Percentiles rank a stretch among this genome's conserved stretches.
Evolutionary conservation across 768 basidiomycete species (phyloP).

Genomic region (Suillus subaureus): DNA sequence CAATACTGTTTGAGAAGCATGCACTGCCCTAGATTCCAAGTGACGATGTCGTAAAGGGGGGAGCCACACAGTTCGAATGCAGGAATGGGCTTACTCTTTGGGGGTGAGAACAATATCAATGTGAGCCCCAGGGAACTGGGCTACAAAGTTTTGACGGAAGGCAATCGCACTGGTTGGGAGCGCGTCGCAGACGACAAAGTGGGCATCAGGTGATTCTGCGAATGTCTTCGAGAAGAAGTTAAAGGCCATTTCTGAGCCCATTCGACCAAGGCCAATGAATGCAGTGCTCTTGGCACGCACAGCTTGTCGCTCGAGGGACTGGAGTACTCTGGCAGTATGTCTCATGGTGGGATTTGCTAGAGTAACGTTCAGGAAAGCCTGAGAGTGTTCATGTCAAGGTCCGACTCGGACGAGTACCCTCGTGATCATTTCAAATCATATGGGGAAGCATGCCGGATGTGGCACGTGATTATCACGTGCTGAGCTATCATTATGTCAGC

Average conservation of each 20-base stretch:
- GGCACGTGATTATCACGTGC: conserved; percentile 2
- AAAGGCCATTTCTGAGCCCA: conserved; percentile 86
- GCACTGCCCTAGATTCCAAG: conserved; percentile 53
- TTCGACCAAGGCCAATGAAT: conserved; percentile 86
- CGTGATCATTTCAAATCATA: conserved; percentile 3
- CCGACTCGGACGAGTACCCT: neutral
- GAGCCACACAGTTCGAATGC: conserved; percentile 1
- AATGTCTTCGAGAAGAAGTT: conserved; percentile 82
- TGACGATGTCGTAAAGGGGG: conserved; percentile 15
- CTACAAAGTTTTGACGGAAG: conserved; percentile 58
- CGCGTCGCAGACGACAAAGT: conserved; percentile 81
- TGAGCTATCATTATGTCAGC: conserved; percentile 12
- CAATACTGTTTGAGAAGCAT: conserved; percentile 65
- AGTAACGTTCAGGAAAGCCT: neutral
- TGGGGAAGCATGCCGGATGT: neutral
- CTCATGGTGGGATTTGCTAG: conserved; percentile 58
- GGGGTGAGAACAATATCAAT: conserved; percentile 65
- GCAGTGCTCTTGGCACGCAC: conserved; percentile 56
- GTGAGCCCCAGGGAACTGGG: conserved; percentile 59
- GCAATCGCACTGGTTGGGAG: conserved; percentile 55
- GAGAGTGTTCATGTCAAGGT: neutral
- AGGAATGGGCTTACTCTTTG: conserved; percentile 60
- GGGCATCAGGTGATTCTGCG: conserved; percentile 50
- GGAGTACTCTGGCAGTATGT: conserved; percentile 47
- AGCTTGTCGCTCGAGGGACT: conserved; percentile 36